Base-by-base conservation (phyloP, 805 yeast genomes). In the Scheffersomyces amazonensis region DNA sequence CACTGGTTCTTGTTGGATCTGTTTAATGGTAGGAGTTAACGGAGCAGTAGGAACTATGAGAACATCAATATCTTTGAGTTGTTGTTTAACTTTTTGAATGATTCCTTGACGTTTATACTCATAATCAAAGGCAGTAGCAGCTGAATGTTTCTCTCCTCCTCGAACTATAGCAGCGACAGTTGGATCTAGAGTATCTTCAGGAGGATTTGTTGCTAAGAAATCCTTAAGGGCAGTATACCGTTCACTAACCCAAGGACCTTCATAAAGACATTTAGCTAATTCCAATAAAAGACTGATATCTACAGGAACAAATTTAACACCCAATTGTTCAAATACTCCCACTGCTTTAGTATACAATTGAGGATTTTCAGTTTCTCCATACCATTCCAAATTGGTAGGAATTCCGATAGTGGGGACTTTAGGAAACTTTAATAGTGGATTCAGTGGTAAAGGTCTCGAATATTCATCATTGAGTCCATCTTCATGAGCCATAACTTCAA, bases 231-330 rank as follows among this genome's bases (percentile, higher is more conserved):
- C 96, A 45, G 87, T 80, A 65, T 80, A 89, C 50, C 99, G 78
- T 67, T 91, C 99, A 17, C 95, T 87, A 9, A 91, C 98, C 99
- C 99, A 91, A n/a, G 98, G 86, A 41, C 99, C 99, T 56, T 91
- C 97, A 58, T 91, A 91, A 25, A 91, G 73, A 55, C 93, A 86
- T 50, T 78, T 78, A 13, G 98, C 99, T 40, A 91, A 71, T 25
- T 84, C 85, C 43, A 87, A 69, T 29, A 91, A 69, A 3, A 89
- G 86, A 13, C 81, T 61, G 58, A 91, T 90, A 62, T 88, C 90
- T 31, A 81, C 60, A 9, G 80, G 66, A 16, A 77, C 73, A 20
- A 87, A 63, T 29, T 69, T 66, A 37, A 75, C 75, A 31, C 83
- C 86, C 12, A 75, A 50, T 30, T 64, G 51, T 32, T 43, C 34